Conservation (phyloP, 192 early-diverging fungal species). For the Backusella tuberculispora region DNA sequence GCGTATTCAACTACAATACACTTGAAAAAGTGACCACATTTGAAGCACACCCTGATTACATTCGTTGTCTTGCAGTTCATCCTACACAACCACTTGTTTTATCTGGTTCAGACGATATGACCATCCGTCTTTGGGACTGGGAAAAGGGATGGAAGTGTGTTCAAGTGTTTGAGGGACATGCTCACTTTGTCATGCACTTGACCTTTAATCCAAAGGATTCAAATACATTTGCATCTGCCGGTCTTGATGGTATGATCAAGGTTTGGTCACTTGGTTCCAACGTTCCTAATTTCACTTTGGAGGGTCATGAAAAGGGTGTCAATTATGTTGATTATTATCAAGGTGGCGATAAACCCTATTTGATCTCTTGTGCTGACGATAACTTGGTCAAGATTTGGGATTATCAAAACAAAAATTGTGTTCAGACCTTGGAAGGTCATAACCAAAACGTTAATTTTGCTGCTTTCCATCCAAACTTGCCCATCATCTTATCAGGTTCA, state of each 20-base stretch:
- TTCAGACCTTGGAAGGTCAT: constrained; percentile 98
- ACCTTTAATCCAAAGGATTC: constrained; percentile 99
- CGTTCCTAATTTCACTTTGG: constrained; percentile 94
- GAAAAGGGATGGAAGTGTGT: constrained; percentile 97
- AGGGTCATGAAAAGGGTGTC: constrained; percentile 97
- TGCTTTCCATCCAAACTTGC: constrained; percentile 93
- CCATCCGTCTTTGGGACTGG: constrained; percentile 99
- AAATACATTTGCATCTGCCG: constrained; percentile 98
- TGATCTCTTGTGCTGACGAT: constrained; percentile 96
- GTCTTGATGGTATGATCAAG: constrained; percentile 95
- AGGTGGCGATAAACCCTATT: constrained; percentile 97
- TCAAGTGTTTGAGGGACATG: constrained; percentile 96
- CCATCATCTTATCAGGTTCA: constrained; percentile 93
- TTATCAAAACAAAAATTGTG: constrained; percentile 99
- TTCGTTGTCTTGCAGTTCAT: constrained; percentile 95
- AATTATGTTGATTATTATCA: constrained; percentile 99
- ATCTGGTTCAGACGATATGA: constrained; percentile 95
- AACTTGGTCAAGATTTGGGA: constrained; percentile 96
- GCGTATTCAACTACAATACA: constrained; percentile 99
- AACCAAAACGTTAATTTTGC: constrained; percentile 91
- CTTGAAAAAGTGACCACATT: constrained; percentile 96
- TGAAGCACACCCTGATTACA: constrained; percentile 97
- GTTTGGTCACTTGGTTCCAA: constrained; percentile 95
- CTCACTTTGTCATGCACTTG: constrained; percentile 96
- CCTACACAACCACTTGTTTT: constrained; percentile 93